These are phyloP conservation scores for Fennellomyces sp. DNA, from an alignment of 371 early-diverging fungal genomes.

Conservation along the genomic window DNA sequence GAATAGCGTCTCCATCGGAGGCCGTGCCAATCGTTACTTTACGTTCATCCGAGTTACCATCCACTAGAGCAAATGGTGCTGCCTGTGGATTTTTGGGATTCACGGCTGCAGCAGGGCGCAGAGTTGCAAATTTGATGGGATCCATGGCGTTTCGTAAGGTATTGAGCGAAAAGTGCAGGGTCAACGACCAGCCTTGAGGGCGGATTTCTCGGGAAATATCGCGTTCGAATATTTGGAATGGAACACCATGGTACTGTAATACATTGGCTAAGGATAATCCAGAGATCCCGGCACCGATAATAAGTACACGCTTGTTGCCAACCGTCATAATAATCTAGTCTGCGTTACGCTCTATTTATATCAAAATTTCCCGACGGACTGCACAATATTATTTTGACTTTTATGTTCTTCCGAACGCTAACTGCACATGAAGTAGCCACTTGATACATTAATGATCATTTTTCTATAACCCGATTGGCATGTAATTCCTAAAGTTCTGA, in stretches of 20 bases:
- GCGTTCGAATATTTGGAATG: slow-evolving; percentile 34
- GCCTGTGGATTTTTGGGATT: slow-evolving; percentile 12
- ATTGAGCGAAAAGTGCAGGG: slow-evolving; percentile 20
- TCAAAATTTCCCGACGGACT: no score
- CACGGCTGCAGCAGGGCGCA: slow-evolving; percentile 13
- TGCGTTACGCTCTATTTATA: no score
- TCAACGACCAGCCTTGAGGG: slow-evolving; percentile 29
- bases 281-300: slow-evolving; percentile 38
- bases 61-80: slow-evolving; percentile 7
- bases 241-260: slow-evolving; percentile 22
- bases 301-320: slow-evolving; percentile 19
- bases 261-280: slow-evolving; percentile 36
- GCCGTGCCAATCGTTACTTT: neutral
- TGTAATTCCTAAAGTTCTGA: no score
- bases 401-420: no score
- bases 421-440: no score
- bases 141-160: neutral
- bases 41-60: slow-evolving; percentile 6
- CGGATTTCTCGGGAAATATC: slow-evolving; percentile 16
- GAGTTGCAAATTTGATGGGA: slow-evolving; percentile 6
- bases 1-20: slow-evolving; percentile 2
- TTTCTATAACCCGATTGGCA: no score
- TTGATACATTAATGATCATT: no score
- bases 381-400: no score
- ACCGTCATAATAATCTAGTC: no score